A percentile compares a stretch with the other conserved stretches of the same genome.
Evolutionary conservation across 2,329 filamentous ascomycete genomes (phyloP).

Genomic region (Pseudogymnoascus sp.): DNA sequence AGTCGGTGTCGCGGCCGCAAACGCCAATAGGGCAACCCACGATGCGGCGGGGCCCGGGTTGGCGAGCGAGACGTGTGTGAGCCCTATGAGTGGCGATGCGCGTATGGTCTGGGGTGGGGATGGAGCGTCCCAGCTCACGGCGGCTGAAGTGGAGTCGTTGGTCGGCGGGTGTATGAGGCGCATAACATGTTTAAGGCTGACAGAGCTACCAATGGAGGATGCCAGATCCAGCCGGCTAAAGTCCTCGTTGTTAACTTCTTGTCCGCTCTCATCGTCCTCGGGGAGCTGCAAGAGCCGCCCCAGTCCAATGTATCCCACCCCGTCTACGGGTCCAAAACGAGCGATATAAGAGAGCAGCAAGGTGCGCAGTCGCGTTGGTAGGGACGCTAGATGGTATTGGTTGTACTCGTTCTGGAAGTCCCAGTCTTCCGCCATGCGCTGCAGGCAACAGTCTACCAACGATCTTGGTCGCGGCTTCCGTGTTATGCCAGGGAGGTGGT

Average conservation of each 20-base stretch:
- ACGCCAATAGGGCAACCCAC: conserved; percentile 50
- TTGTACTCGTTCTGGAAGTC: conserved; percentile 48
- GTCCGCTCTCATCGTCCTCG: conserved; percentile 22
- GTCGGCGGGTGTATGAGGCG: conserved; percentile 38
- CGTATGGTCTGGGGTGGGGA: conserved; percentile 18
- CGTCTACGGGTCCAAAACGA: conserved; percentile 35
- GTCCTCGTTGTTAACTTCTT: conserved; percentile 35
- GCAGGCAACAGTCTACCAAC: conserved; percentile 44
- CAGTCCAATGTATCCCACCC: conserved; percentile 45
- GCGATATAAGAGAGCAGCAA: conserved; percentile 46
- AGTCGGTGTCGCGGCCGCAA: conserved; percentile 45
- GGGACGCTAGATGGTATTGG: conserved; percentile 46
- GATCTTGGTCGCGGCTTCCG: conserved; percentile 30
- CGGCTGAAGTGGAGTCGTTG: background rate
- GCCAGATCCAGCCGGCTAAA: conserved; percentile 49
- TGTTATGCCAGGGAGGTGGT: conserved; percentile 34
- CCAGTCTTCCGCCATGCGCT: conserved; percentile 48
- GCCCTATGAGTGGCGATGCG: conserved; percentile 38
- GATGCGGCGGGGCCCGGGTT: conserved; percentile 34
- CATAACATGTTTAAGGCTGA: conserved; percentile 45
- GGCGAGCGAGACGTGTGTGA: conserved; percentile 55
- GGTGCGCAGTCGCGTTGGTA: conserved; percentile 47
- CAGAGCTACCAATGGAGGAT: conserved; percentile 42
- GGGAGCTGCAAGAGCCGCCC: conserved; percentile 37
- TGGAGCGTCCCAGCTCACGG: conserved; percentile 22